Base-by-base conservation (phyloP, 208 protist species). In the Paratrypanosoma confusum region DNA sequence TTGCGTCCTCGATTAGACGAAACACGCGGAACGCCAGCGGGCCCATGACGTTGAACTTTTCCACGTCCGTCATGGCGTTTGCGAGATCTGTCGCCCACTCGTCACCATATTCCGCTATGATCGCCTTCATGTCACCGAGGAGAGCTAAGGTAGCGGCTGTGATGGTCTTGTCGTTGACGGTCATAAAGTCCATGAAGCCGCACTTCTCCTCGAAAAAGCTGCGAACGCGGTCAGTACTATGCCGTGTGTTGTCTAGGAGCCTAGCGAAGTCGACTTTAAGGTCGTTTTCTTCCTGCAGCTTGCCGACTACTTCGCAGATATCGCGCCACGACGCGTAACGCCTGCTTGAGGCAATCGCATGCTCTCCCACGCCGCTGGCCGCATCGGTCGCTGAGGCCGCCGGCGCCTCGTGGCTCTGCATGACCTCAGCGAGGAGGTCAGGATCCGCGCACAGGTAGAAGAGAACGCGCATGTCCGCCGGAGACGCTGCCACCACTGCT, bases 131-230 rank as follows among this genome's bases (percentile, higher is more conserved):
- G 50, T 89, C 81, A 14, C 65, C 46, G 50, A 93, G 42, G 58
- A 84, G 82, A 57, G 64, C 70, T 25, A 89, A 38, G 40, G 84
- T 73, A 10, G 79, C 76, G 14, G 77, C 78, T 4, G 85, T 93
- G 47, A 93, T 83, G 11, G 39, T 57, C 48, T 87, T 89, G 45
- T 93, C 85, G 0, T 74, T 68, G 0, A 81, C 89, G 49, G 75
- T 67, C 75, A 89, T 87, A 43, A 90, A 93, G 52, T 93, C 85
- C 24, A 57, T 49, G 47, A 90, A 88, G 36, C 85, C 85, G 53
- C 81, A 90, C 66, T 90, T 93, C 50, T 93, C 81, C 40, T 93
- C 80, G 36, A 69, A 87, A 47, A 87, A 93, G 36, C 54, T 58
- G 4, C 85, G 75, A 24, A 87, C 74, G 0, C 81, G 68, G 32